Evolutionary conservation across 805 yeast genomes (phyloP), one percentile per base, ranked within the genome.

Genomic region (Saccharomyces mikatae): DNA sequence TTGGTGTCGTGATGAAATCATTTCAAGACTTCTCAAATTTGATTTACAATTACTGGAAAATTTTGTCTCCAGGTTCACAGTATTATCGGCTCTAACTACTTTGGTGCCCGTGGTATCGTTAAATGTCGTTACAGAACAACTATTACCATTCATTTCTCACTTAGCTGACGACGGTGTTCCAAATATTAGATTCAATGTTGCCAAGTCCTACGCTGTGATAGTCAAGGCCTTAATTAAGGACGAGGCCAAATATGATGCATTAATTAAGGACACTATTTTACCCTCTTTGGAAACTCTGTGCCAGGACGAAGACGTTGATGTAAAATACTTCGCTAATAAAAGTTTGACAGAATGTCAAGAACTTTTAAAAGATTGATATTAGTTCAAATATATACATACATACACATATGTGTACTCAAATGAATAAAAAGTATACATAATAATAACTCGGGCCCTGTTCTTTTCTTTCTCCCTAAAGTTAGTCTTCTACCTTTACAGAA

Each of bases 111-210:
- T 84, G 36, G 80, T 92, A 28, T 74, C 80, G 31, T 71, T 76
- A 41, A 72, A 72, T 17, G 80, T 84, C 47, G 80, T 87, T 24
- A 75, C 80, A 46, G 76, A 77, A 46, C 84, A 84, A 60, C 80
- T 91, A 48, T 75, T 90, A 62, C 97, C 97, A 26, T 91, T 89
- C 65, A 76, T 94, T 57, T 78, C 82, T 60, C 82, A 80, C 50
- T 76, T 92, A 62, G 77, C 83, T 44, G 76, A 76, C 41, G 99
- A 94, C 72, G 79, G 83, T 6, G 97, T 94, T 54, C 97, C 99
- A 62, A 94, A 94, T 71, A 91, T 94, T 58, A 81, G 97, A 67
- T 94, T 94, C 75, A 94, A 91, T 72, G 90, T 87, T 58, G 97
- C 99, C 28, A 90, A 89, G 71, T 81, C 96, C 14, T 82, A 87